Base-by-base conservation (phyloP, 306 rosid genomes). In the Benincasa hispida region DNA sequence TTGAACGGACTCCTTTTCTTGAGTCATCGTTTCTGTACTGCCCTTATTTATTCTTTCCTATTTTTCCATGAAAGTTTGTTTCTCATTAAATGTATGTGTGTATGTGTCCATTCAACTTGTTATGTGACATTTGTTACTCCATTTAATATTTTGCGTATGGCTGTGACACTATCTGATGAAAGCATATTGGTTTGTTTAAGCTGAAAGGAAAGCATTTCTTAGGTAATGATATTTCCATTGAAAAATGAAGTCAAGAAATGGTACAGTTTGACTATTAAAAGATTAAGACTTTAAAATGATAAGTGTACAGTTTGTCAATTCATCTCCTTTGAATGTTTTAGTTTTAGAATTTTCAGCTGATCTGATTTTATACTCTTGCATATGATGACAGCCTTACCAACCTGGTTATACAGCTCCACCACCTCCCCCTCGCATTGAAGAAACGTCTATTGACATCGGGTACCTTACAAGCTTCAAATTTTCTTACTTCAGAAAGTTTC, bases 391-490 rank as follows among this genome's bases (percentile, higher is more conserved):
- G 98, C 82, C 96, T 68, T 91, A 94, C 81, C 91, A 91, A 62
- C 82, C 90, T 56, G 98, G 88, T 77, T 95, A 92, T 76, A 95
- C 86, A 45, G 97, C 96, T 21, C 97, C 99, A 19, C 97, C 99
- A 51, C 93, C 90, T 73, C 91, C 86, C 11, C 88, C 91, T 75
- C 80, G 76, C 72, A 82, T 93, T 63, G 98, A 95, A 67, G 99
- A 95, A 88, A 87, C 98, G 35, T 82, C 93, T 55, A 95, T 95
- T 79, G 95, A 95, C 66, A 88, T 95, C 61, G 98, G 98, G 99
- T 95, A 82, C 79, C 89, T 50, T 37, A 48, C 32, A 30, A n/a
- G 22, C 68, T 79, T 53, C 60, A 47, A 35, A 10, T 62, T 73
- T 77, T 15, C 47, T 18, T 25, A 47, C 18, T 50, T 22, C 18